Conservation (phyloP, 2,329 filamentous ascomycete species). For the Sarocladium strictum region DNA sequence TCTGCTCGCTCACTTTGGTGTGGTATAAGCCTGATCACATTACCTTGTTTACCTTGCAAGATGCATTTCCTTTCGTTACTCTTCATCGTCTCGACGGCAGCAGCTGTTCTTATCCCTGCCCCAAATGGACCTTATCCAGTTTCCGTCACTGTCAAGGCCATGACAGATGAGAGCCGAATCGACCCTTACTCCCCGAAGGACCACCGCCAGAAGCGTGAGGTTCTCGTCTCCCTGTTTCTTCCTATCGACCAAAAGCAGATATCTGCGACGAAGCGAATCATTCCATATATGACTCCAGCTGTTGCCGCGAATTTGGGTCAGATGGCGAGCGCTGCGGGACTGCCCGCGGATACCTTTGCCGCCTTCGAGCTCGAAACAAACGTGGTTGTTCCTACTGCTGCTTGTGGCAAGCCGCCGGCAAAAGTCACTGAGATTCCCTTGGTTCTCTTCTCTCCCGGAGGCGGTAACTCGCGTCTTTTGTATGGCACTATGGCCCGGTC, state of each 20-base stretch:
- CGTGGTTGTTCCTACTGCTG: conserved; percentile 18
- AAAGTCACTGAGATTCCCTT: conserved; percentile 13
- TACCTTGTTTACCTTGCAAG: background rate
- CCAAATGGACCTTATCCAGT: conserved; percentile 11
- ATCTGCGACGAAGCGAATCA: conserved; percentile 14
- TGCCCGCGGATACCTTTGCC: conserved; percentile 24
- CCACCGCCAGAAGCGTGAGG: conserved; percentile 17
- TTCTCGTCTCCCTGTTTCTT: conserved; percentile 25
- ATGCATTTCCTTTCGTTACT: background rate
- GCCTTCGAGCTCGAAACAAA: conserved; percentile 18
- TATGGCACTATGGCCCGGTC: conserved; percentile 38
- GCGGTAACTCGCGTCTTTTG: conserved; percentile 34
- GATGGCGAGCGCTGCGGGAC: conserved; percentile 19
- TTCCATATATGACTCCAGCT: conserved; percentile 28
- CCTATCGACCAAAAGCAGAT: conserved; percentile 17
- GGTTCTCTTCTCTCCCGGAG: conserved; percentile 39
- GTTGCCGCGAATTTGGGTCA: conserved; percentile 24
- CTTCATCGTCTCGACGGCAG: background rate
- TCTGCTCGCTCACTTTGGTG: too few relatives aligned
- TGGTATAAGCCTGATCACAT: too few relatives aligned
- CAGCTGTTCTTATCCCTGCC: conserved; percentile 9
- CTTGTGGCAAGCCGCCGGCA: background rate
- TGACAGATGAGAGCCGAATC: conserved; percentile 25
- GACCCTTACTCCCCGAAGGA: conserved; percentile 23
- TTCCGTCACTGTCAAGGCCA: conserved; percentile 13